Percentiles rank a stretch among this genome's conserved stretches.
Evolutionary conservation across 306 rosid species (phyloP).

Genomic region (Dryas octopetala): DNA sequence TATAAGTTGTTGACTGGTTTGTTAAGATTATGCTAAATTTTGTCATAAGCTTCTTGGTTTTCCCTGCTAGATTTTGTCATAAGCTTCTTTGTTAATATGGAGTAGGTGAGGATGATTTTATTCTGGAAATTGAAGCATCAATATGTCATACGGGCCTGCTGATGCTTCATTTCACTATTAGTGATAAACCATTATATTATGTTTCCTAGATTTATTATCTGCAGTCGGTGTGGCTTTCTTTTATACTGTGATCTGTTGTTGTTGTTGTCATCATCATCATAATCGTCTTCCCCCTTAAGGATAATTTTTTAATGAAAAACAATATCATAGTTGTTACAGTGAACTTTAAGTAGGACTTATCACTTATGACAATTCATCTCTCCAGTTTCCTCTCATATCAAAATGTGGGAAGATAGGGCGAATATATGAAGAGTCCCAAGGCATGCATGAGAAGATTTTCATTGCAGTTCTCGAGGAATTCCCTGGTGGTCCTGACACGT

Average conservation of each 20-base stretch:
- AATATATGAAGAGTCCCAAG: conserved; percentile 53
- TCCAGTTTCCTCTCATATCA: conserved; percentile 93
- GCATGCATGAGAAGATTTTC: conserved; percentile 35
- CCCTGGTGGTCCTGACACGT: conserved; percentile 85
- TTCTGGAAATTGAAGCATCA: neutral
- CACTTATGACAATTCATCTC: conserved; percentile 19
- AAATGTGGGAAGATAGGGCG: conserved; percentile 75
- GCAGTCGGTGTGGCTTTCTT: neutral
- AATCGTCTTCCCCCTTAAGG: neutral
- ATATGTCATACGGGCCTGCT: neutral
- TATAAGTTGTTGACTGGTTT: neutral
- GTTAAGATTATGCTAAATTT: neutral
- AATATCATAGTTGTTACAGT: conserved; percentile 1
- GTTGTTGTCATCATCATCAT: neutral
- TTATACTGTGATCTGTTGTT: neutral
- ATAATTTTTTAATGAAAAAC: neutral
- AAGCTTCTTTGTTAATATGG: neutral
- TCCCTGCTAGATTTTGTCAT: neutral
- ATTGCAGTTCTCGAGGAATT: conserved; percentile 59
- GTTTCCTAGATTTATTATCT: neutral
- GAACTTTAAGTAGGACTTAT: conserved; percentile 27
- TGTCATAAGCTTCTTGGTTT: neutral
- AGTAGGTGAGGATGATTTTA: neutral
- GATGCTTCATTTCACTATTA: neutral
- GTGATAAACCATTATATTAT: neutral